Base-by-base conservation (phyloP, 2,329 filamentous ascomycete genomes). In the Lachnellula suecica region DNA sequence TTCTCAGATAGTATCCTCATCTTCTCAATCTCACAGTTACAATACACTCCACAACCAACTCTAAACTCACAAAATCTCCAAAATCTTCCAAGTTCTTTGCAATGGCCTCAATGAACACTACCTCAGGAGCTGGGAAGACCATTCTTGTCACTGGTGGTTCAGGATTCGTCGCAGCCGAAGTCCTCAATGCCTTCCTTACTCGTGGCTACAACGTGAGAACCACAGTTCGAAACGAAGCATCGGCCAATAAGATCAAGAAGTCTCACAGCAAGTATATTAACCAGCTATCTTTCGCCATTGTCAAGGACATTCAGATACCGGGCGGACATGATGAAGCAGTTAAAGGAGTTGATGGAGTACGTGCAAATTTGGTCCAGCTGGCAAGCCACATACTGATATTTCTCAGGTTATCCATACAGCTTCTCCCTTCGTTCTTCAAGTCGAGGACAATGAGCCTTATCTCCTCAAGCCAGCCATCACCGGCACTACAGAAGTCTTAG, bases 261-360 rank as follows among this genome's bases (percentile, higher is more conserved):
- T 71, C 72, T 0, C 69, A 74, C 52, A 51, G 49, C 22, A 59
- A 66, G 24, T 66, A 77, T 19, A 55, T 64, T 1, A 61, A 67
- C 20, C 70, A 73, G 15, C 40, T 66, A 3, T 61, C 59, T 2
- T 63, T 62, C 38, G 58, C 53, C 4, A 79, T 92, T 56, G 87
- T 94, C 11, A 77, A 82, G 41, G 88, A 95, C 60, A 82, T 94
- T 54, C 82, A 84, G 0, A 68, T 82, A 57, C 78, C 83, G n/a
- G 80, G 79, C 19, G 88, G 86, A 19, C 93, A 93, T 59, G 79
- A 87, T 56, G 70, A 79, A 66, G 67, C 76, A 19, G 58, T 70
- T 43, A 68, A 71, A 4, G 81, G 83, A 0, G 88, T 93, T 58
- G 84, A 89, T 64, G 85, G 81, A 48, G 86, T 79, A 23, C 64